Conservation (phyloP, 176 grass and related monocot species). For the Calamus simplicifolius region DNA sequence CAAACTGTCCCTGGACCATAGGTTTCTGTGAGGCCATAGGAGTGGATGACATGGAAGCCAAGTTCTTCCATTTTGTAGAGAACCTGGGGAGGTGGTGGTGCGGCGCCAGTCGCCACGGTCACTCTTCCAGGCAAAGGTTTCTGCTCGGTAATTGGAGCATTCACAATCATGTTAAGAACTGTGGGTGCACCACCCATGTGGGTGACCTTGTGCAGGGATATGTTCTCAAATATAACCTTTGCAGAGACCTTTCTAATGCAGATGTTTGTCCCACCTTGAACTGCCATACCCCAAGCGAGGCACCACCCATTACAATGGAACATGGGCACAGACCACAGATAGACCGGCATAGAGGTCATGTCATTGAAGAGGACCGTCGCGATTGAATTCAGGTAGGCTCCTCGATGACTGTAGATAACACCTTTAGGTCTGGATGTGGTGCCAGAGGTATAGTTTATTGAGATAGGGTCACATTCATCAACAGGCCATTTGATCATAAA, state of each 20-base stretch:
- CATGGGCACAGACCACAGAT: constrained; percentile 81
- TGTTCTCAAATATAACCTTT: constrained; percentile 37
- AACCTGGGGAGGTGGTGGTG: constrained; percentile 52
- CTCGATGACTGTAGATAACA: constrained; percentile 69
- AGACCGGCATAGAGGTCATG: constrained; percentile 44
- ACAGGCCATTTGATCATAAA: constrained; percentile 40
- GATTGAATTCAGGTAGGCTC: constrained; percentile 57
- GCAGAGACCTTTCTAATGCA: constrained; percentile 48
- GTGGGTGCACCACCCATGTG: constrained; percentile 76
- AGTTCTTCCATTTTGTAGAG: constrained; percentile 61
- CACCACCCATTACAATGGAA: constrained; percentile 96
- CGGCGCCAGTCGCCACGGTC: constrained; percentile 46
- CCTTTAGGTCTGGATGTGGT: constrained; percentile 77
- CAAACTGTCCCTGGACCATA: constrained; percentile 60
- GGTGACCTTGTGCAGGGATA: constrained; percentile 31
- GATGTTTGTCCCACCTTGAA: constrained; percentile 62
- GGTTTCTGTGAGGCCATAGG: constrained; percentile 85
- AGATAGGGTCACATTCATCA: constrained; percentile 68
- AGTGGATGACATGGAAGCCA: constrained; percentile 55
- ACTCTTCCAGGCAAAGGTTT: constrained; percentile 28
- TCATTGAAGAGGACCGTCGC: constrained; percentile 34
- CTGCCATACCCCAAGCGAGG: constrained; percentile 57
- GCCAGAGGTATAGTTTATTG: constrained; percentile 79
- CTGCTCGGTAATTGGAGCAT: constrained; percentile 26
- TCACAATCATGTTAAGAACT: constrained; percentile 63